Evolutionary conservation across 257 asterid genomes (phyloP).

Genomic region (Vinca minor): DNA sequence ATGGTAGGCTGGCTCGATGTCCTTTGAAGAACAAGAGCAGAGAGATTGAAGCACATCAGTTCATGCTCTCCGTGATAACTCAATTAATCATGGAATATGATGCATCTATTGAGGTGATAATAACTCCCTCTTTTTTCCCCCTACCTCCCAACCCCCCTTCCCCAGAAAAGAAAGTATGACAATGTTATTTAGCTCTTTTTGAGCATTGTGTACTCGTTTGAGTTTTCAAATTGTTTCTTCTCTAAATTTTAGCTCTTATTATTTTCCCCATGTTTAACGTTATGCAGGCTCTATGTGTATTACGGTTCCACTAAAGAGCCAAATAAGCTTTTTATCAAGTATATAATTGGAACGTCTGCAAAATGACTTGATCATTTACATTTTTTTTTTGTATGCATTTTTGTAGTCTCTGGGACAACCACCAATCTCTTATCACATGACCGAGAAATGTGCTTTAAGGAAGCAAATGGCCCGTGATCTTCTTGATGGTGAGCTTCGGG

Average conservation of each 20-base stretch:
- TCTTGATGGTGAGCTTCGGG: conserved; percentile 58
- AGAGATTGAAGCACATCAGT: conserved; percentile 66
- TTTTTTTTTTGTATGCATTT: neutral
- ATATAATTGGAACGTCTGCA: neutral
- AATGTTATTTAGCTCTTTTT: too few species aligned
- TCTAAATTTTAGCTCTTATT: too few species aligned
- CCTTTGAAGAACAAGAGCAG: conserved; percentile 52
- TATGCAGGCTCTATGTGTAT: too few species aligned
- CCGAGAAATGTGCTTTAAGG: conserved; percentile 33
- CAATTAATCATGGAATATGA: conserved; percentile 34
- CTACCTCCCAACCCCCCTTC: neutral
- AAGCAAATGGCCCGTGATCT: conserved; percentile 54
- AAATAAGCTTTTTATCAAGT: too few species aligned
- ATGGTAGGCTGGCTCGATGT: conserved; percentile 71
- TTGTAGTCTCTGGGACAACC: conserved; percentile 23
- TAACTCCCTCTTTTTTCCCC: neutral
- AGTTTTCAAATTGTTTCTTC: too few species aligned
- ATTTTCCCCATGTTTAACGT: too few species aligned
- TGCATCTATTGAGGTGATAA: conserved; percentile 37
- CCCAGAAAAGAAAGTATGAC: too few species aligned
- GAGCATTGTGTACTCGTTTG: too few species aligned
- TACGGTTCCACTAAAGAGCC: too few species aligned
- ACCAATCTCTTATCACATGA: conserved; percentile 8
- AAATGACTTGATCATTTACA: neutral
- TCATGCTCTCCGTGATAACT: conserved; percentile 39